These are phyloP conservation scores for Naganishia vishniacii DNA, from an alignment of 768 basidiomycete genomes.

Conservation along the genomic window DNA sequence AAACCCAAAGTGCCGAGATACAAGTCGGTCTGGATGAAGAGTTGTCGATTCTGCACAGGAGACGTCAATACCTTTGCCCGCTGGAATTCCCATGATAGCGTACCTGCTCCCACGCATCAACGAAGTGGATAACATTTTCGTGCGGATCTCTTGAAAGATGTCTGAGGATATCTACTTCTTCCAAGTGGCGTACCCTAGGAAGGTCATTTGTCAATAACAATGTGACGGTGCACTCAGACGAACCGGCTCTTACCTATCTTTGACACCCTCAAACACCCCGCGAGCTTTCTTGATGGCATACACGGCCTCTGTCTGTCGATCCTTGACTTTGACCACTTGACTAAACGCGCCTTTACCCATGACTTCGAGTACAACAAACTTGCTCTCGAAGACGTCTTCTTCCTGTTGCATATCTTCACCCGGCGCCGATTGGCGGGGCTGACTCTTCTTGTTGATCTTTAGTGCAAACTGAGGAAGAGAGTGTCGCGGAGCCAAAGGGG, in stretches of 20 bases:
- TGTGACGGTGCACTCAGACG: background rate
- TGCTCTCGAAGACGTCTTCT: slow-evolving; percentile 59
- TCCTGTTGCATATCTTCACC: slow-evolving; percentile 49
- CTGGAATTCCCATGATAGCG: slow-evolving; percentile 45
- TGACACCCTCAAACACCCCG: slow-evolving; percentile 72
- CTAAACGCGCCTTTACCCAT: slow-evolving; percentile 91
- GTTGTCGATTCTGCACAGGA: slow-evolving; percentile 45
- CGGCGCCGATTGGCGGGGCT: slow-evolving; percentile 33
- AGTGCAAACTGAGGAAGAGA: slow-evolving; percentile 33
- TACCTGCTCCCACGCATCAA: slow-evolving; percentile 94
- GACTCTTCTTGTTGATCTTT: slow-evolving; percentile 18
- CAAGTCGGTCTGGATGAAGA: slow-evolving; percentile 91
- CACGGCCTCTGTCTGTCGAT: slow-evolving; percentile 48
- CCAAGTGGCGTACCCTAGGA: slow-evolving; percentile 62
- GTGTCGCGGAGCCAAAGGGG: slow-evolving; percentile 24
- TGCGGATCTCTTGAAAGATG: slow-evolving; percentile 56
- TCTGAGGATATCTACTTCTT: slow-evolving; percentile 87
- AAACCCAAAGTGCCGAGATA: slow-evolving; percentile 76
- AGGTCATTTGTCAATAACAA: background rate
- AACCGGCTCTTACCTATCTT: slow-evolving; percentile 67
- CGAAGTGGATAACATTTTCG: slow-evolving; percentile 74
- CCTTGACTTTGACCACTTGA: slow-evolving; percentile 68
- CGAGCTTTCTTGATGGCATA: slow-evolving; percentile 93
- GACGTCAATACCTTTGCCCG: background rate
- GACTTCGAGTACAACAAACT: slow-evolving; percentile 72